Evolutionary conservation across 495 filamentous ascomycete genomes (phyloP), one percentile per base, ranked within the genome.

Genomic region (Pseudomonodictys pantanalensis): DNA sequence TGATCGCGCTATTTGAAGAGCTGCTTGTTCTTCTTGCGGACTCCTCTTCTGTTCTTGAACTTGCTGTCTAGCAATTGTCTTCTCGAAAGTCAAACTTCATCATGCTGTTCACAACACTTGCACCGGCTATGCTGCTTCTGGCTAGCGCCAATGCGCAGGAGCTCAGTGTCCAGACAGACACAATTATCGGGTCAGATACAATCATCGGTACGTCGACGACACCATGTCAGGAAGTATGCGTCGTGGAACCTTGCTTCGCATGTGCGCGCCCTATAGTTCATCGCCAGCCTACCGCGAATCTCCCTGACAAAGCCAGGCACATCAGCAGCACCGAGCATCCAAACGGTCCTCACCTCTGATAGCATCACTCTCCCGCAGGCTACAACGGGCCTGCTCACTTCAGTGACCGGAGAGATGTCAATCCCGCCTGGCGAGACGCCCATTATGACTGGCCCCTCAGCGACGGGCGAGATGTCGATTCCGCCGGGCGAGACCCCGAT

Each of bases 111-210:
- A 22, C 48, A 32, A 43, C 46, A 20, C 22, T 58, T 23, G 29
- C 24, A 8, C 33, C 46, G 12, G 38, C 25, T 30, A 28, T 63
- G 17, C 26, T 63, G 35, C 20, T 63, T 22, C 7, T 57, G 24
- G 60, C 53, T 63, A 48, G 60, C 48, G 50, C 41, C 41, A 60
- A 33, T 12, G 53, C 48, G n/a, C 32, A 25, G 23, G 26, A 20
- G 24, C 33, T 63, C 45, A 57, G 45, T 30, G 58, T 63, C 60
- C 52, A 62, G 52, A 56, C 47, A 20, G 32, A 26, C 2, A 12
- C 47, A 29, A 33, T 1, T 6, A 15, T 17, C 26, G 42, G 8
- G 26, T 45, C n/a, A 24, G 42, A 45, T 24, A 2, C 17, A 10
- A 23, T 18, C 28, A 4, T 35, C 28, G 28, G 47, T 51, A 51